Conservation (phyloP, 129 eudicot genomes). For the Erigeron canadensis region DNA sequence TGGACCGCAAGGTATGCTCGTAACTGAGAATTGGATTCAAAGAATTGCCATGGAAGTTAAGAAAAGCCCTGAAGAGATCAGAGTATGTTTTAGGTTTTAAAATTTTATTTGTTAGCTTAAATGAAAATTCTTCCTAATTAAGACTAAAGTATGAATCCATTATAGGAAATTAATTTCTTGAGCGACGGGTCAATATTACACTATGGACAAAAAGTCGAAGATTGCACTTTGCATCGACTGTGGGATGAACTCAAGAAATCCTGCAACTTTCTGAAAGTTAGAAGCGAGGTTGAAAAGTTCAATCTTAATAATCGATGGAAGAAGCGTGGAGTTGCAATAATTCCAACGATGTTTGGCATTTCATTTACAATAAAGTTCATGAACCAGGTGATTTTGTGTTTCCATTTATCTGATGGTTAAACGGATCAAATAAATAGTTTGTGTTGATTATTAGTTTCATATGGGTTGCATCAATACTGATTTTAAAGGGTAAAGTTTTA, state of each 20-base stretch:
- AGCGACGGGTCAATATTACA: conserved; percentile 77
- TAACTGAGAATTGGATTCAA: conserved; percentile 93
- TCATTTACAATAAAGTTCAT: conserved; percentile 84
- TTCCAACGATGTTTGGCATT: conserved; percentile 91
- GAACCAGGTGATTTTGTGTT: conserved; percentile 63
- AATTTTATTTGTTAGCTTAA: conserved; percentile 2
- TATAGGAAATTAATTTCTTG: conserved; percentile 83
- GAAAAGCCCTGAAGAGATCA: conserved; percentile 84
- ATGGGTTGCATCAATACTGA: too few relatives aligned
- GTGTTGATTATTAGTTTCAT: too few relatives aligned
- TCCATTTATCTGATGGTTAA: too few relatives aligned
- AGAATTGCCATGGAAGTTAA: conserved; percentile 81
- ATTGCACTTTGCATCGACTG: conserved; percentile 67
- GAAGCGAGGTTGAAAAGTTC: conserved; percentile 68
- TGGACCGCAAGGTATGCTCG: conserved; percentile 95
- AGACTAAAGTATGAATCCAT: conserved; percentile 7
- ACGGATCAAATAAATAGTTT: too few relatives aligned
- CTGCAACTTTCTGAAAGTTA: conserved; percentile 51
- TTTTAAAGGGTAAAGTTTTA: too few relatives aligned
- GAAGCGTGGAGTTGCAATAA: conserved; percentile 81
- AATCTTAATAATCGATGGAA: conserved; percentile 80
- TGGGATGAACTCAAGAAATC: conserved; percentile 83
- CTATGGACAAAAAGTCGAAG: conserved; percentile 74
- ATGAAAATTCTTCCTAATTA: background rate
- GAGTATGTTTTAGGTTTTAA: conserved; percentile 43